phyloP scores from a whole-genome alignment of 306 rosid genomes.

The Medicago lupulina region DNA sequence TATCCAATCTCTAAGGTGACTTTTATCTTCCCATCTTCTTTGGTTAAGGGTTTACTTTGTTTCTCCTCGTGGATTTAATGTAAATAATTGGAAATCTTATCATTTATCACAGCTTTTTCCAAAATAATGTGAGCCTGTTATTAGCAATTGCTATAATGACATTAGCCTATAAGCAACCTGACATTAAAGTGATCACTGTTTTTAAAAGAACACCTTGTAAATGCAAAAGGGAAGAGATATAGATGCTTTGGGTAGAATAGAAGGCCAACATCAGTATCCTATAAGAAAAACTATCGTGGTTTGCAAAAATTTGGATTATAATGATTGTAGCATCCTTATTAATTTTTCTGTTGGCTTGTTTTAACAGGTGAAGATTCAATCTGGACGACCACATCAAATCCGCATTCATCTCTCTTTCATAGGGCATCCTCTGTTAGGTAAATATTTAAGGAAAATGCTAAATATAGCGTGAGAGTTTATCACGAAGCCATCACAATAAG shows the following conservation, averaged over 20 bases:
- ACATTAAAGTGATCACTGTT: no score
- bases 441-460: conserved; percentile 8
- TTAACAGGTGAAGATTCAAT: conserved; percentile 84
- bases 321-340: conserved; percentile 15
- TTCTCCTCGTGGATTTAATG: not conserved
- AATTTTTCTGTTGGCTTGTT: conserved; percentile 36
- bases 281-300: not conserved
- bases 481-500: no score
- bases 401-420: conserved; percentile 94
- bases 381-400: conserved; percentile 97
- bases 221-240: no score
- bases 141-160: no score
- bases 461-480: no score
- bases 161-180: no score
- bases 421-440: conserved; percentile 88
- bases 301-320: not conserved
- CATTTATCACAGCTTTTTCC: no score
- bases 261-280: not conserved
- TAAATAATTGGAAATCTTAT: not conserved
- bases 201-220: no score
- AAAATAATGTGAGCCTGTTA: no score
- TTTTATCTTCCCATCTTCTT: not conserved
- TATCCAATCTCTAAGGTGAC: not conserved
- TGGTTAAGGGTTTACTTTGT: not conserved
- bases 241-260: no score